Conservation (phyloP, 306 rosid genomes). For the Citrullus colocynthis region DNA sequence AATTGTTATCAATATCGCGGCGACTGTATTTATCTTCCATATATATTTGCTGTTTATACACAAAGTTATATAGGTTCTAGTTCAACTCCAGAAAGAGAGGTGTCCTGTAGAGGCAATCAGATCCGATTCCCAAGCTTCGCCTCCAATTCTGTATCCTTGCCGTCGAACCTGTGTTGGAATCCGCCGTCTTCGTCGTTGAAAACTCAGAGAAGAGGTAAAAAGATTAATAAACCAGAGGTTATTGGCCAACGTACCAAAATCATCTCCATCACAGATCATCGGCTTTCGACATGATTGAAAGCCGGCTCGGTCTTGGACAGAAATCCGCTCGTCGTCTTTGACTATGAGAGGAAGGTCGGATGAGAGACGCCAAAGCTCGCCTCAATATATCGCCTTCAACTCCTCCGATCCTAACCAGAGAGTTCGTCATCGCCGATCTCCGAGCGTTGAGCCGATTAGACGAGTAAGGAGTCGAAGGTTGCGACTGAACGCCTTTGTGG, state of each 20-base stretch:
- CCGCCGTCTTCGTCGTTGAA: constrained; percentile 8
- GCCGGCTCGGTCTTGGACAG: constrained; percentile 38
- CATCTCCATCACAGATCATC: constrained; percentile 2
- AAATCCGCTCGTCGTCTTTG: constrained; percentile 47
- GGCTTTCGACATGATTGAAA: constrained; percentile 36
- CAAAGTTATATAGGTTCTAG: background rate
- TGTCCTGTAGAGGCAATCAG: background rate
- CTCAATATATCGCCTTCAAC: constrained; percentile 42
- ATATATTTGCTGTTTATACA: background rate
- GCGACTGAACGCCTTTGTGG: constrained; percentile 25
- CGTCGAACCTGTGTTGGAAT: background rate
- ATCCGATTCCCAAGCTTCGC: background rate
- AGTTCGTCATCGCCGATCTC: constrained; percentile 63
- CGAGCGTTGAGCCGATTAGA: constrained; percentile 25
- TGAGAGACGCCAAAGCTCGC: constrained; percentile 30
- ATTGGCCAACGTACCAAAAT: constrained; percentile 8
- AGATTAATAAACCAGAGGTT: constrained; percentile 1
- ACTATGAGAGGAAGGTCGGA: constrained; percentile 39
- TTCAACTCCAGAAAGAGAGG: background rate
- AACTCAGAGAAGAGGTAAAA: constrained; percentile 8
- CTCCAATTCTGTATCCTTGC: background rate
- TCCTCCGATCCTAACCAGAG: constrained; percentile 45
- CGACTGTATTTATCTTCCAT: background rate
- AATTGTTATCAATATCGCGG: constrained; percentile 10
- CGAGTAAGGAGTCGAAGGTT: constrained; percentile 17